Percentiles rank a stretch among this genome's conserved stretches.
Conservation (phyloP, 306 rosid species). For the Lotus japonicus region DNA sequence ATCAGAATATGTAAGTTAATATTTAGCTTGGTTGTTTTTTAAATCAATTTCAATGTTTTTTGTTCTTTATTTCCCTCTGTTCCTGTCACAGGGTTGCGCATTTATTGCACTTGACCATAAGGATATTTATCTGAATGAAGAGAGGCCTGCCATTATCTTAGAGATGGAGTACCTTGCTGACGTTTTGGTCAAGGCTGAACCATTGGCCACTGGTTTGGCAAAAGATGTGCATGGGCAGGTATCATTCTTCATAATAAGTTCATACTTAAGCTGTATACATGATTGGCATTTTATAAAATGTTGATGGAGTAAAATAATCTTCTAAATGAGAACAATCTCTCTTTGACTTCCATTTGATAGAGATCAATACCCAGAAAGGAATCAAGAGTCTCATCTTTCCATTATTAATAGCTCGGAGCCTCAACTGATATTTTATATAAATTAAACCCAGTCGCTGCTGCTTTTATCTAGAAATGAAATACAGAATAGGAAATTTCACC, state of each 20-base stretch:
- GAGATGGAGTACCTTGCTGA: slow-evolving; percentile 85
- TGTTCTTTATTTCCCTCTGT: slow-evolving; percentile 12
- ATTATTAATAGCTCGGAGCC: background rate
- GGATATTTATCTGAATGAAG: slow-evolving; percentile 60
- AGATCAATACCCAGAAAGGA: background rate
- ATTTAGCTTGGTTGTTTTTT: background rate
- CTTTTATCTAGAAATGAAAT: background rate
- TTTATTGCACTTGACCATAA: slow-evolving; percentile 67
- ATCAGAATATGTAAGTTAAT: slow-evolving; percentile 63
- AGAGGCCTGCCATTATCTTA: slow-evolving; percentile 51
- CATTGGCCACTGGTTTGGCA: slow-evolving; percentile 90
- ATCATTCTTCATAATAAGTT: background rate
- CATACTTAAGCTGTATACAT: background rate
- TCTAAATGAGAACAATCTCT: background rate
- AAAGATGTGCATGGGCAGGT: slow-evolving; percentile 99
- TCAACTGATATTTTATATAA: too few relatives aligned
- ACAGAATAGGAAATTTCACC: too few relatives aligned
- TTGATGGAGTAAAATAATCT: background rate
- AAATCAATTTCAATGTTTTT: background rate
- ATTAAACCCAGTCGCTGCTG: too few relatives aligned
- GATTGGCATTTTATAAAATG: background rate
- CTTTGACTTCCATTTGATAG: too few relatives aligned
- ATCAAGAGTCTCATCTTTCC: background rate
- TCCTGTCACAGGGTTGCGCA: slow-evolving; percentile 59
- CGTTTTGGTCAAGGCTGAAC: slow-evolving; percentile 66